phyloP scores from a whole-genome alignment of 345 rosid species.

The Aquilaria sinensis region DNA sequence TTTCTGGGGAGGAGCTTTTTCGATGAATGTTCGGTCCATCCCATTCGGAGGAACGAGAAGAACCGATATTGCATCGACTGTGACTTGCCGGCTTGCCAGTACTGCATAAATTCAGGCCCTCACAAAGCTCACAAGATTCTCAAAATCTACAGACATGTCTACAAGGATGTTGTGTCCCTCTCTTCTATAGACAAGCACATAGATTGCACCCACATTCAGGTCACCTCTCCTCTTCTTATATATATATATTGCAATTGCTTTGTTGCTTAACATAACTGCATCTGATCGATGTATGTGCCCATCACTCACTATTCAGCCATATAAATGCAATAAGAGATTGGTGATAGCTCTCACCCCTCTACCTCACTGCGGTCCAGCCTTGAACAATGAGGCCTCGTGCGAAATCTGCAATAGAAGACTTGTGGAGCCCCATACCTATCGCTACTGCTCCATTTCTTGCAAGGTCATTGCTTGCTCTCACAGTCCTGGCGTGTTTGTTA shows the following conservation, averaged over 20 bases:
- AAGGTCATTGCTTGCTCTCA: constrained; percentile 17
- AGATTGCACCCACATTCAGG: constrained; percentile 39
- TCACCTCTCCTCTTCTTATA: neutral
- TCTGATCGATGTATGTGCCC: neutral
- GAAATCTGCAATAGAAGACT: constrained; percentile 28
- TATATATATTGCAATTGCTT: neutral
- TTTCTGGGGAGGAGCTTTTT: constrained; percentile 30
- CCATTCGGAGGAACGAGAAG: constrained; percentile 30
- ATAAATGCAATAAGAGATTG: constrained; percentile 38
- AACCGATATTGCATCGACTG: constrained; percentile 39
- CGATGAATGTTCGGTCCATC: constrained; percentile 24
- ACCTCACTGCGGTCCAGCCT: constrained; percentile 28
- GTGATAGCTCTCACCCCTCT: constrained; percentile 38
- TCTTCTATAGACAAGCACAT: constrained; percentile 26
- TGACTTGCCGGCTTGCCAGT: constrained; percentile 31
- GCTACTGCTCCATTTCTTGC: constrained; percentile 40
- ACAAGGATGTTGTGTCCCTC: constrained; percentile 36
- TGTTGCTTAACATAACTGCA: neutral
- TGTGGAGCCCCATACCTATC: constrained; percentile 24
- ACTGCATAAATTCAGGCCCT: constrained; percentile 25
- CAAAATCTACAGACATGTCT: constrained; percentile 40
- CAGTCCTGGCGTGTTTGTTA: too few relatives aligned
- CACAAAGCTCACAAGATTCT: constrained; percentile 38
- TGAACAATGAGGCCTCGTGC: constrained; percentile 14
- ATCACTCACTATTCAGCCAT: constrained; percentile 19